Base-by-base conservation (phyloP, 768 basidiomycete species). In the Hydnomerulius pinastri region DNA sequence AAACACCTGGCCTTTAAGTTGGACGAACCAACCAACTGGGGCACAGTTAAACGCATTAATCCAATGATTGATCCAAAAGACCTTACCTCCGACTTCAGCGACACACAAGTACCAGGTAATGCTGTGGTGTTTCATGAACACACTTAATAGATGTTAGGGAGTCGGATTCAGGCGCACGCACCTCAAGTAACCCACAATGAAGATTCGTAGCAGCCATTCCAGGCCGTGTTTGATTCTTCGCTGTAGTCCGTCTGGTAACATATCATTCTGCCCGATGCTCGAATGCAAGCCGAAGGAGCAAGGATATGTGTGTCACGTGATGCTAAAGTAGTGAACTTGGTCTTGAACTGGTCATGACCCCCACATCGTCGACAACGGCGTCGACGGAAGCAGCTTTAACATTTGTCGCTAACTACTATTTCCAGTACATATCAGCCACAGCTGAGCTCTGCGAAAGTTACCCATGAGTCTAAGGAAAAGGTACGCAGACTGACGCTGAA, bases 381-480 rank as follows among this genome's bases (percentile, higher is more conserved):
- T 17, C 29, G 18, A 30, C 42, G 18, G 42, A 29, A 15, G 12
- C 5, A 43, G 27, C 29, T 17, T n/a, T n/a, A n/a, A n/a, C n/a
- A n/a, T n/a, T n/a, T n/a, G n/a, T n/a, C n/a, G n/a, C n/a, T n/a
- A n/a, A n/a, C n/a, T n/a, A n/a, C n/a, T n/a, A n/a, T n/a, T n/a
- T n/a, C n/a, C n/a, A n/a, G n/a, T n/a, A n/a, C n/a, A n/a, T n/a
- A n/a, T n/a, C n/a, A n/a, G n/a, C n/a, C n/a, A n/a, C n/a, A n/a
- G n/a, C n/a, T n/a, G n/a, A n/a, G n/a, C n/a, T n/a, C n/a, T n/a
- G n/a, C n/a, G n/a, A n/a, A n/a, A n/a, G n/a, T n/a, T n/a, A 23
- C 27, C 50, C 28, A 81, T 81, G 81, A 82, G 78, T 54, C 67
- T 79, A 58, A 81, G 78, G 70, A 82, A 82, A 71, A 81, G 80